Base-by-base conservation (phyloP, 208 protist genomes). In the Porcisia deanei region DNA sequence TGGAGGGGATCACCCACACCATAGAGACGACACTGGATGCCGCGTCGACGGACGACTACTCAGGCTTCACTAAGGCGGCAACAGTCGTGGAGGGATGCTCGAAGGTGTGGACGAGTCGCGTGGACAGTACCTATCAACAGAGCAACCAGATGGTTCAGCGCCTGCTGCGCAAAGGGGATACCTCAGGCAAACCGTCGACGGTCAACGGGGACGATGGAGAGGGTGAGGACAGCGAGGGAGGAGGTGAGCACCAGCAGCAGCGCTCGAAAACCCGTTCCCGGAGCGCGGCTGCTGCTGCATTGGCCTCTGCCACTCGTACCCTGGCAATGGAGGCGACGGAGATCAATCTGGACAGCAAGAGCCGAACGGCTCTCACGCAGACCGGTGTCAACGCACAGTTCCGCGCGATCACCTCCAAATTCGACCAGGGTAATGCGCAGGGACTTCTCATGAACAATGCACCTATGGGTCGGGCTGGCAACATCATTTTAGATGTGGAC, bases 21-120 rank as follows among this genome's bases (percentile, higher is more conserved):
- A 93, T 97, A 45, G 90, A 94, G 78, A 91, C 79, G 58, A 94
- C 91, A 9, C 76, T 97, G 37, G 89, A 94, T 52, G 84, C 81
- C 4, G 84, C 80, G 34, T 75, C 79, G 7, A 76, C 77, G 22
- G 94, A 97, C 64, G 91, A 96, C 79, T 96, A 96, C 86, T 73
- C 88, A 22, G 91, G 91, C 66, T 97, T 97, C 75, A 85, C 94
- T 12, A 97, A 97, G 85, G 92, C 91, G 14, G 94, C 94, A 41
- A 96, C 90, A 18, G 89, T 97, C n/a, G 94, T 97, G 77, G 92
- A 97, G 81, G 92, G 94, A n/a, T 95, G 94, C 82, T 94, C 92
- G 30, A 97, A 97, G 80, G 92, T 97, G 57, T 97, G 92, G 91
- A 96, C 92, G n/a, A 92, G 87, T 66, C 92, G 94, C 12, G 94